Evolutionary conservation across 495 filamentous ascomycete genomes (phyloP).

Genomic region (Trichoderma gamsii): DNA sequence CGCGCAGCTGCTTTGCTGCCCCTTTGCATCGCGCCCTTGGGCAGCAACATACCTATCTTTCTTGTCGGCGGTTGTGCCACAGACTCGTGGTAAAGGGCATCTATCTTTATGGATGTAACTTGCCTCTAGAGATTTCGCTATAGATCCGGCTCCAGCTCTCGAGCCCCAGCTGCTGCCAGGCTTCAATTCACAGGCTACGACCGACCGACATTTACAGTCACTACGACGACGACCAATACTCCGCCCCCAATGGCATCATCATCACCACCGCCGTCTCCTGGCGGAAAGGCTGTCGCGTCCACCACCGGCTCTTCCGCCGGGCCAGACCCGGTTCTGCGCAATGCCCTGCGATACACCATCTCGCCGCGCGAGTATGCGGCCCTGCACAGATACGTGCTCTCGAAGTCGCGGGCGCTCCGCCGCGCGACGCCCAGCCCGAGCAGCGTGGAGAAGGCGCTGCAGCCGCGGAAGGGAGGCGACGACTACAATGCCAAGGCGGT

Average conservation of each 20-base stretch:
- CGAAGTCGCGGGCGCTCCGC: slow-evolving; percentile 55
- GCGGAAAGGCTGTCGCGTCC: slow-evolving; percentile 32
- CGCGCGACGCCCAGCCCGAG: slow-evolving; percentile 53
- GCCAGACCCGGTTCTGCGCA: slow-evolving; percentile 60
- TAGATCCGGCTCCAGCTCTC: no score
- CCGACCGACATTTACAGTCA: not conserved
- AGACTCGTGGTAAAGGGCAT: no score
- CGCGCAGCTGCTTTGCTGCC: not conserved
- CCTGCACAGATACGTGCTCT: slow-evolving; percentile 71
- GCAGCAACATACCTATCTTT: no score
- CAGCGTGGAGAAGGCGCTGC: slow-evolving; percentile 43
- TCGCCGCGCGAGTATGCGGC: slow-evolving; percentile 78
- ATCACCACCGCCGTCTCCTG: not conserved
- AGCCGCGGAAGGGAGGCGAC: slow-evolving; percentile 35
- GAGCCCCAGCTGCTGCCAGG: not conserved
- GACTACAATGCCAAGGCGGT: slow-evolving; percentile 78
- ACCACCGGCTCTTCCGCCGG: slow-evolving; percentile 2
- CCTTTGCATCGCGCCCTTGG: no score
- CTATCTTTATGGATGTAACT: no score
- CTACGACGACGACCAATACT: not conserved
- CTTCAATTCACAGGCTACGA: not conserved
- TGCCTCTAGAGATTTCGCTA: no score
- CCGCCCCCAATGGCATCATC: not conserved
- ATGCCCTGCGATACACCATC: slow-evolving; percentile 75
- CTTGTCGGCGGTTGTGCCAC: no score